These are phyloP conservation scores for Wickerhamomyces hampshirensis DNA, from an alignment of 805 yeast species.

Conservation along the genomic window DNA sequence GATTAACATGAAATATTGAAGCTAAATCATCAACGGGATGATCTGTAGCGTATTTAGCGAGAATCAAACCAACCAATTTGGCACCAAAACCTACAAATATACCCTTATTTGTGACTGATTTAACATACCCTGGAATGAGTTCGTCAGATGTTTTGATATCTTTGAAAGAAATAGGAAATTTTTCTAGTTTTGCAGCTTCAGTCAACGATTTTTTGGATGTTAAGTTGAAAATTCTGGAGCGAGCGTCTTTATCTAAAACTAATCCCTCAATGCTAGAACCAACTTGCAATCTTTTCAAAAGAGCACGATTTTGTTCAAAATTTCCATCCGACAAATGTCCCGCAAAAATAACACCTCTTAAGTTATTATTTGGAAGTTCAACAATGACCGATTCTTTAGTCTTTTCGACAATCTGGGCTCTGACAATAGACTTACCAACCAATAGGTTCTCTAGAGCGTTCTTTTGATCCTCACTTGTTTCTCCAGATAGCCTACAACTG, in stretches of 20 bases:
- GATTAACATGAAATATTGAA: slow-evolving; percentile 53
- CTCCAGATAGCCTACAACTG: slow-evolving; percentile 65
- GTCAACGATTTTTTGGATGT: slow-evolving; percentile 65
- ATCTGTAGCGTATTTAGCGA: slow-evolving; percentile 65
- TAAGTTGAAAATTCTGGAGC: slow-evolving; percentile 55
- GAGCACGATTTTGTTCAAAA: slow-evolving; percentile 65
- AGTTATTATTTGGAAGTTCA: slow-evolving; percentile 41
- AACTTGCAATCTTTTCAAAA: slow-evolving; percentile 54
- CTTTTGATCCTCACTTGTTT: slow-evolving; percentile 42
- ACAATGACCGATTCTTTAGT: slow-evolving; percentile 68
- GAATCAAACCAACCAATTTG: slow-evolving; percentile 74
- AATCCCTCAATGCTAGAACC: slow-evolving; percentile 59
- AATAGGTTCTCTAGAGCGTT: slow-evolving; percentile 41
- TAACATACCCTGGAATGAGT: slow-evolving; percentile 66
- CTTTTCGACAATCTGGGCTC: slow-evolving; percentile 64
- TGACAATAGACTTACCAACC: slow-evolving; percentile 59
- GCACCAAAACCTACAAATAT: slow-evolving; percentile 80
- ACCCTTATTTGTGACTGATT: slow-evolving; percentile 74
- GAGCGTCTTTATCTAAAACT: slow-evolving; percentile 61
- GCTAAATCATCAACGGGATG: slow-evolving; percentile 48
- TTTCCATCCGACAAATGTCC: slow-evolving; percentile 79
- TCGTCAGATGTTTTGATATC: slow-evolving; percentile 50
- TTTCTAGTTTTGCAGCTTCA: slow-evolving; percentile 48
- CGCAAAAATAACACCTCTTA: slow-evolving; percentile 66
- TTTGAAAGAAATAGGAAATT: slow-evolving; percentile 53